Evolutionary conservation across 495 filamentous ascomycete species (phyloP).

Genomic region (Podospora australis): DNA sequence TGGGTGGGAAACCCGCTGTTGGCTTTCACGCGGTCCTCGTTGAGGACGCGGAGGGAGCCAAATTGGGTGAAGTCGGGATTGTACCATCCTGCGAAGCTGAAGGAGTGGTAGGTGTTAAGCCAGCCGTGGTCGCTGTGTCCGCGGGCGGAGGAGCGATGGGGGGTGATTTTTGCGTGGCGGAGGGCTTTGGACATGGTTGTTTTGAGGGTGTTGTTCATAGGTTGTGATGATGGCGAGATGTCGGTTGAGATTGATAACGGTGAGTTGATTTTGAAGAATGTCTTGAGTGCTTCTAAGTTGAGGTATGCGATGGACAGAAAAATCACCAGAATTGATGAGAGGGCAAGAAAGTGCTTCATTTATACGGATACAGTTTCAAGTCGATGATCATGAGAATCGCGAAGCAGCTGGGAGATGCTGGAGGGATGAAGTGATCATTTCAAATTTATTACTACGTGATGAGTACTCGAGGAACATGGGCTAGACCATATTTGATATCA

Average conservation of each 20-base stretch:
- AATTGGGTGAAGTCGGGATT: constrained; percentile 57
- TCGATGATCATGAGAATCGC: background rate
- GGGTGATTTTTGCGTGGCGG: constrained; percentile 55
- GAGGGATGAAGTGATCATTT: background rate
- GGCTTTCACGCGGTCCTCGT: constrained; percentile 70
- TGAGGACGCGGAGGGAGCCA: constrained; percentile 69
- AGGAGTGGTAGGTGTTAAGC: constrained; percentile 80
- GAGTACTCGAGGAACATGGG: too few relatives aligned
- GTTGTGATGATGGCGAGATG: background rate
- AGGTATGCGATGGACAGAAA: background rate
- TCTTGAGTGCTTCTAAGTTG: too few relatives aligned
- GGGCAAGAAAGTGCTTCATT: background rate
- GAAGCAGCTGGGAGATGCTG: background rate
- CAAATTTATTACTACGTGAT: constrained; percentile 3
- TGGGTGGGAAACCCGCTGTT: constrained; percentile 72
- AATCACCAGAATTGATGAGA: background rate
- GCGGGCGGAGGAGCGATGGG: constrained; percentile 53
- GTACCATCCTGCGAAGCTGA: constrained; percentile 71
- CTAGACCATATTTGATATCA: constrained; percentile 5
- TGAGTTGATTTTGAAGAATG: too few relatives aligned
- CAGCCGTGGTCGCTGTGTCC: constrained; percentile 75
- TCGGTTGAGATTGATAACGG: too few relatives aligned
- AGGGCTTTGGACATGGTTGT: constrained; percentile 50
- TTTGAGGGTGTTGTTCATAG: constrained; percentile 16
- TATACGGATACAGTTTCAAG: too few relatives aligned